These are phyloP conservation scores for Blastobotrys chiropterorum DNA, from an alignment of 805 yeast species.

Conservation along the genomic window DNA sequence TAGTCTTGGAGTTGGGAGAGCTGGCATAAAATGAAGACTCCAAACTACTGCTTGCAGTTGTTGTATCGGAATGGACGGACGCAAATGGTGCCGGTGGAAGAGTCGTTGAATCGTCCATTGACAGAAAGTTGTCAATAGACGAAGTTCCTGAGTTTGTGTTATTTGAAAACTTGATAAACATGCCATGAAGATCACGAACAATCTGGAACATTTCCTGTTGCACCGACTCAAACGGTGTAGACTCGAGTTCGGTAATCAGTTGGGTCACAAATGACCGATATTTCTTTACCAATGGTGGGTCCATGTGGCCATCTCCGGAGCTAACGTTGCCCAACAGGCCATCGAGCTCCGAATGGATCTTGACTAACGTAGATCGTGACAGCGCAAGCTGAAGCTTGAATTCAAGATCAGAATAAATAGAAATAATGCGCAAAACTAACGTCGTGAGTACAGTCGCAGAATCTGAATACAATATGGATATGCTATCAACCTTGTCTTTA, in stretches of 20 bases:
- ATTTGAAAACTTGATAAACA: slow-evolving; percentile 27
- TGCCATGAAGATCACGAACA: slow-evolving; percentile 25
- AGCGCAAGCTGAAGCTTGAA: slow-evolving; percentile 26
- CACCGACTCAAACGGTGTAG: slow-evolving; percentile 22
- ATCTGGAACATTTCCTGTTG: slow-evolving; percentile 28
- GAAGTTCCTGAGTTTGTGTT: too few relatives aligned
- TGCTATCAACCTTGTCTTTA: slow-evolving; percentile 22
- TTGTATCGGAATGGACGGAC: too few relatives aligned
- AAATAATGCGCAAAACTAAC: slow-evolving; percentile 26
- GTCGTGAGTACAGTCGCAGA: slow-evolving; percentile 27
- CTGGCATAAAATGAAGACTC: not conserved
- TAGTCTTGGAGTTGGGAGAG: not conserved
- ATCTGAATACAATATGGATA: slow-evolving; percentile 19
- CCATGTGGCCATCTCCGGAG: not conserved
- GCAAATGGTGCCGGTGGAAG: too few relatives aligned
- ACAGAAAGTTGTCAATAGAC: too few relatives aligned
- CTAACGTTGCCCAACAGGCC: slow-evolving; percentile 15
- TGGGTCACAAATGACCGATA: slow-evolving; percentile 26
- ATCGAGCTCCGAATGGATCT: slow-evolving; percentile 27
- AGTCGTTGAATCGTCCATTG: too few relatives aligned
- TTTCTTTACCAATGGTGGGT: slow-evolving; percentile 18
- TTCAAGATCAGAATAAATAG: slow-evolving; percentile 23
- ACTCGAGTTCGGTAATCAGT: slow-evolving; percentile 24
- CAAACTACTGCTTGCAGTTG: too few relatives aligned
- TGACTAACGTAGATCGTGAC: slow-evolving; percentile 26